These are phyloP conservation scores for Plantago ovata DNA, from an alignment of 257 asterid genomes.

Conservation along the genomic window DNA sequence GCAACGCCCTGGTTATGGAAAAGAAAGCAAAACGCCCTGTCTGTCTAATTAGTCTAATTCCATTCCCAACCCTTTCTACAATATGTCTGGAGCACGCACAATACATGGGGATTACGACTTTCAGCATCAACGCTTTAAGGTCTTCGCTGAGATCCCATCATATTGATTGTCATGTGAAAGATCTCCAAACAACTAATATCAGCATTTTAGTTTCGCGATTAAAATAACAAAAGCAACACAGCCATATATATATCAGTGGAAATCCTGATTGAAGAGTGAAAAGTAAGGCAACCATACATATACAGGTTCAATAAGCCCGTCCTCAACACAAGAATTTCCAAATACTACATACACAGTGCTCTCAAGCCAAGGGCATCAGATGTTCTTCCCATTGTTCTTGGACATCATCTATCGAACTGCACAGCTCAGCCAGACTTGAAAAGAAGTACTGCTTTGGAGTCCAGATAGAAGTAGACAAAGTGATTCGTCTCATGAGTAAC, in stretches of 20 bases:
- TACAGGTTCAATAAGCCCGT: conserved; percentile 43
- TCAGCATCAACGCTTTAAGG: too few relatives aligned
- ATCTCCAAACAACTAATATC: too few relatives aligned
- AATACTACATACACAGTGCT: conserved; percentile 43
- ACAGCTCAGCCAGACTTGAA: conserved; percentile 88
- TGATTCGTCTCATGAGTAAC: conserved; percentile 99
- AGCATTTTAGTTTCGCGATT: too few relatives aligned
- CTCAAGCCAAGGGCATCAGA: conserved; percentile 7
- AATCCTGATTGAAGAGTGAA: conserved; percentile 4
- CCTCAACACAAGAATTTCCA: conserved; percentile 29
- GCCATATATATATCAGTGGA: neutral
- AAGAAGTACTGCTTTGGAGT: conserved; percentile 83
- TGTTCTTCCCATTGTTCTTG: conserved; percentile 20
- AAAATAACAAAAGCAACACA: too few relatives aligned
- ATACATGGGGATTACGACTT: too few relatives aligned
- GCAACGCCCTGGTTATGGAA: too few relatives aligned
- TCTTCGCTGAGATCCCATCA: too few relatives aligned
- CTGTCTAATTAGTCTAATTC: too few relatives aligned
- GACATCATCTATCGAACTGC: conserved; percentile 18
- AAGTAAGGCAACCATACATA: conserved; percentile 30
- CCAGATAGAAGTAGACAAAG: conserved; percentile 99
- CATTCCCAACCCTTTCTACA: too few relatives aligned
- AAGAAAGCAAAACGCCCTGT: too few relatives aligned
- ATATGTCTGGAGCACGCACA: too few relatives aligned
- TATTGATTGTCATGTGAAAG: too few relatives aligned